Evolutionary conservation across 768 basidiomycete species (phyloP), one percentile per base, ranked within the genome.

Genomic region (Cantharellus anzutake): DNA sequence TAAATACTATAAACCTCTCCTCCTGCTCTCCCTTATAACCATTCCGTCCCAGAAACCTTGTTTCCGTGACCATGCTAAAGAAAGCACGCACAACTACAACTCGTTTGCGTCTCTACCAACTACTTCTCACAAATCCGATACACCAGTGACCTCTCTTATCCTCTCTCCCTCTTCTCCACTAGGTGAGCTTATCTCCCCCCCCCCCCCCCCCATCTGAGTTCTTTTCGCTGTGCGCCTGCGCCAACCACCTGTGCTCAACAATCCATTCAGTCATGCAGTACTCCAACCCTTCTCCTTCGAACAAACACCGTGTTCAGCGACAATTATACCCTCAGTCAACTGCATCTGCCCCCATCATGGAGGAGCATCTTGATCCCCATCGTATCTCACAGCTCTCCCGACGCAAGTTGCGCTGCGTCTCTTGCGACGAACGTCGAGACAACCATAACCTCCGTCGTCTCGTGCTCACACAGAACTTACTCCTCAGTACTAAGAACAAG

Each of bases 51-150:
- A 29, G 20, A 29, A 29, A 29, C 20, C 20, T 29, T 29, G 20
- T 29, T 29, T 29, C 20, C 20, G 14, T 52, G 53, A 53, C 16
- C 4, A 60, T 40, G 56, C 55, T 42, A 16, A 61, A 57, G 56
- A n/a, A 41, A 40, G 42, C 42, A 35, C 29, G 56, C 55, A 61
- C 42, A 42, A 58, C 60, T 44, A 61, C 5, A 42, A 53, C 42
- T 41, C 56, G 55, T 51, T 56, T 61, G 41, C 60, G 60, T 11
- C 41, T 57, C 35, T 57, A 40, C 56, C 39, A 57, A 42, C 56
- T 57, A 16, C 41, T 57, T 41, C 56, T 40, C 7, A 5, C 34
- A 41, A 7, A 38, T 57, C 56, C 56, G 5, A 57, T 57, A 55
- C 52, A 57, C 41, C 5, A 35, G 5, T 57, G 14, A 14, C 34